Evolutionary conservation across 148 eudicot genomes (phyloP).

Genomic region (Silene latifolia): DNA sequence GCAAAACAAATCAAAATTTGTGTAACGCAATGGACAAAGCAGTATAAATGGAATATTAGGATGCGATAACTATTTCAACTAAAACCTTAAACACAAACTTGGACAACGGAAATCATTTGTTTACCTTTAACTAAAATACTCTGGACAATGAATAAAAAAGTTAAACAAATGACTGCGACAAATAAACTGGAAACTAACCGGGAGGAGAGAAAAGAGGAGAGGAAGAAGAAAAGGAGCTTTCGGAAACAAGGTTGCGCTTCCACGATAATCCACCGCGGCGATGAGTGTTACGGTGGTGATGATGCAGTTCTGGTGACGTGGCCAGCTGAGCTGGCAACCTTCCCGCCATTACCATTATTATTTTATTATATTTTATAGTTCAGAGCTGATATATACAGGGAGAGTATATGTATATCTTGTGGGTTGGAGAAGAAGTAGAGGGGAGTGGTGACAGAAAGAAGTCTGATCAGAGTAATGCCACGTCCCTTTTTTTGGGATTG

Average conservation of each 20-base stretch:
- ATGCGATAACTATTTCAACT: too few relatives aligned
- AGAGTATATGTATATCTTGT: neutral
- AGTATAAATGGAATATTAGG: too few relatives aligned
- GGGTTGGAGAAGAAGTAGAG: neutral
- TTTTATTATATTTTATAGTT: too few relatives aligned
- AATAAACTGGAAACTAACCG: constrained; percentile 8
- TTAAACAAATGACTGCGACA: neutral
- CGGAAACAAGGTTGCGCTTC: constrained; percentile 36
- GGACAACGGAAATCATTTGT: too few relatives aligned
- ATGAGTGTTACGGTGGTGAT: constrained; percentile 9
- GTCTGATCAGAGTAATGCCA: constrained; percentile 47
- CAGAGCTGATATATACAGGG: neutral
- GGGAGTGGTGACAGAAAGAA: constrained; percentile 5
- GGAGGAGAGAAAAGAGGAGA: constrained; percentile 31
- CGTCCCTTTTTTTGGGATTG: constrained; percentile 40
- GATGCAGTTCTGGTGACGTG: constrained; percentile 34
- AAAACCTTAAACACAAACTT: too few relatives aligned
- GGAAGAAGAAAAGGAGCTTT: constrained; percentile 30
- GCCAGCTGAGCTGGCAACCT: constrained; percentile 48
- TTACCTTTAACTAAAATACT: too few relatives aligned
- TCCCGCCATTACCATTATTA: constrained; percentile 44
- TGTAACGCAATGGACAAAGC: too few relatives aligned
- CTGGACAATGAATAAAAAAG: too few relatives aligned
- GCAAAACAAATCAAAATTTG: too few relatives aligned
- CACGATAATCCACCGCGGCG: constrained; percentile 37